Percentiles rank a stretch among this genome's conserved stretches.
Evolutionary conservation across 495 filamentous ascomycete species (phyloP).

Genomic region (Penicillium waksmanii): DNA sequence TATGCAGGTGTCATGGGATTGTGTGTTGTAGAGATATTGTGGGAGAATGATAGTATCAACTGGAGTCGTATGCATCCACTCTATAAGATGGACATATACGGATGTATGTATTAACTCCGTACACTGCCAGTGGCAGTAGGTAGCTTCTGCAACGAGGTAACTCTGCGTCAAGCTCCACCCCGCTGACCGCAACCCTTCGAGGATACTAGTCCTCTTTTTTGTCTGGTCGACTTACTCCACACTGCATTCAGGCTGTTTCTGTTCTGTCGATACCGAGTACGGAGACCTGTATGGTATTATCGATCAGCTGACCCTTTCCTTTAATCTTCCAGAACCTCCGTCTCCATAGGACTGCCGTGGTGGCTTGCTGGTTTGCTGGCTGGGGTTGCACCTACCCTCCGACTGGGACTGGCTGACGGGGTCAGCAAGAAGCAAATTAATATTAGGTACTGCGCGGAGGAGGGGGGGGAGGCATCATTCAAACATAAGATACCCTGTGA

Average conservation of each 20-base stretch:
- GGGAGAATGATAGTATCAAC: too few relatives aligned
- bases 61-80: too few relatives aligned
- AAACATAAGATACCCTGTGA: neutral
- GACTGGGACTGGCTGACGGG: neutral
- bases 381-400: neutral
- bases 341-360: conserved; percentile 1
- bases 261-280: neutral
- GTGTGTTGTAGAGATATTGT: too few relatives aligned
- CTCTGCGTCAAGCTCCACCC: conserved; percentile 2
- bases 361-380: neutral
- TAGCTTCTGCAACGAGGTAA: too few relatives aligned
- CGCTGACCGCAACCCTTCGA: conserved; percentile 13
- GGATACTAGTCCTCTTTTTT: conserved; percentile 5
- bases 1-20: too few relatives aligned
- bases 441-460: neutral
- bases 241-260: conserved; percentile 16
- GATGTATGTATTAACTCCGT: too few relatives aligned
- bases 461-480: neutral
- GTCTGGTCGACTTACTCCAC: conserved; percentile 9
- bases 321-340: conserved; percentile 3
- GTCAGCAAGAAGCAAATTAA: neutral
- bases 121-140: too few relatives aligned
- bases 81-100: too few relatives aligned
- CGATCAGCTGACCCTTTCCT: conserved; percentile 15
- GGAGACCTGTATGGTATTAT: conserved; percentile 6